Conservation (phyloP, 2,329 filamentous ascomycete species). For the Orbilia blumenaviensis region DNA sequence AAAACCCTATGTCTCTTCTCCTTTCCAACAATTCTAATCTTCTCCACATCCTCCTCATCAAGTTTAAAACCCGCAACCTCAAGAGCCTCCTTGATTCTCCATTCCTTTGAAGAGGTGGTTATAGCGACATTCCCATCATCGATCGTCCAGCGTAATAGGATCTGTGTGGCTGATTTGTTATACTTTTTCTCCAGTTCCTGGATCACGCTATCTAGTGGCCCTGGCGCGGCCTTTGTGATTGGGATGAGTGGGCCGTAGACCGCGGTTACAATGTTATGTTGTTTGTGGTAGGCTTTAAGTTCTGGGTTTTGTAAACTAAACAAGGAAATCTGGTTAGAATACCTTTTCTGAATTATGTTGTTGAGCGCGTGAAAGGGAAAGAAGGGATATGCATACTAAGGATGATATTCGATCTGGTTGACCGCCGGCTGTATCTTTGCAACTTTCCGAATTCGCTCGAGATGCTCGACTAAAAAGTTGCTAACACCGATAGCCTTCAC, state of each 20-base stretch:
- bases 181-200: slow-evolving; percentile 68
- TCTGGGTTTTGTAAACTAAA: slow-evolving; percentile 43
- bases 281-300: slow-evolving; percentile 47
- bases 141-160: slow-evolving; percentile 70
- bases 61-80: slow-evolving; percentile 68
- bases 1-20: slow-evolving; percentile 52
- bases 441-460: slow-evolving; percentile 69
- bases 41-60: slow-evolving; percentile 68
- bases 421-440: slow-evolving; percentile 72
- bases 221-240: slow-evolving; percentile 63
- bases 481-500: slow-evolving; percentile 78
- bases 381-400: slow-evolving; percentile 64
- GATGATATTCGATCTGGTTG: slow-evolving; percentile 85
- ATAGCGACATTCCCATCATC: slow-evolving; percentile 70
- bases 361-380: background rate
- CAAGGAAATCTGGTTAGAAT: too few species aligned
- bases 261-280: slow-evolving; percentile 53
- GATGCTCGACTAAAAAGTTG: slow-evolving; percentile 71
- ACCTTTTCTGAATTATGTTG: too few species aligned
- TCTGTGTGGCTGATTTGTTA: slow-evolving; percentile 67
- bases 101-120: slow-evolving; percentile 70
- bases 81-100: slow-evolving; percentile 69
- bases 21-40: slow-evolving; percentile 62
- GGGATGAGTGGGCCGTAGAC: slow-evolving; percentile 57
- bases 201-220: slow-evolving; percentile 67